Percentiles rank a stretch among this genome's conserved stretches.
Evolutionary conservation across 108 stramenopile genomes (phyloP).

Genomic region (Skeletonema potamos): DNA sequence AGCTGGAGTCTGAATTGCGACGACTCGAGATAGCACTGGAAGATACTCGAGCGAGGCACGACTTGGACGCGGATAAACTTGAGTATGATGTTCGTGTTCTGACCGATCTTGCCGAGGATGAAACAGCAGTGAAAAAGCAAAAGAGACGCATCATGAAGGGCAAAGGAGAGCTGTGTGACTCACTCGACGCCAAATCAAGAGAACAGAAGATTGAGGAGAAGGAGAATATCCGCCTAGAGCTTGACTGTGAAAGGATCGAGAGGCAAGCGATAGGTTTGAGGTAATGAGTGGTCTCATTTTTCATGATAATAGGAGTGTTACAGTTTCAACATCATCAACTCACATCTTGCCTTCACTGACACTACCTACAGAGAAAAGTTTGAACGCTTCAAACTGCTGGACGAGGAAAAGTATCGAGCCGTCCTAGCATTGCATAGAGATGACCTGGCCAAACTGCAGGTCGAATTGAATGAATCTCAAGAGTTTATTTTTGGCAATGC

Average conservation of each 20-base stretch:
- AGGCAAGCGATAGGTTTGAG: slow-evolving; percentile 36
- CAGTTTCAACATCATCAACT: neutral
- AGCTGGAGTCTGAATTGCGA: slow-evolving; percentile 24
- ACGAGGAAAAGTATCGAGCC: slow-evolving; percentile 40
- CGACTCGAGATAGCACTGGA: slow-evolving; percentile 37
- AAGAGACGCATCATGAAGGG: slow-evolving; percentile 46
- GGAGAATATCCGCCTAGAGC: slow-evolving; percentile 38
- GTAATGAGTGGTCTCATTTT: neutral
- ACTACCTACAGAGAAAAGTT: slow-evolving; percentile 28
- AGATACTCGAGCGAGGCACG: slow-evolving; percentile 25
- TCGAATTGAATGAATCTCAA: slow-evolving; percentile 33
- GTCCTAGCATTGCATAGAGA: slow-evolving; percentile 29
- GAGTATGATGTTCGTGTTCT: slow-evolving; percentile 42
- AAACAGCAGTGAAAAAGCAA: slow-evolving; percentile 30
- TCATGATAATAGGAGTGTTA: neutral
- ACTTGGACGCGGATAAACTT: slow-evolving; percentile 42
- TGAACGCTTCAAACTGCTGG: slow-evolving; percentile 39
- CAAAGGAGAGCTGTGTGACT: slow-evolving; percentile 31
- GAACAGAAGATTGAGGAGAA: slow-evolving; percentile 12
- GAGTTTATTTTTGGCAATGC: slow-evolving; percentile 35
- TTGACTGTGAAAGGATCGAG: slow-evolving; percentile 47
- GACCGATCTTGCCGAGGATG: slow-evolving; percentile 38
- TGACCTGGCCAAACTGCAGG: slow-evolving; percentile 34
- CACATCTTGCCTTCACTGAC: neutral
- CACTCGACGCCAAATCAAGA: slow-evolving; percentile 13